Conservation (phyloP, 2,329 filamentous ascomycete genomes). For the Monosporascus sp. region DNA sequence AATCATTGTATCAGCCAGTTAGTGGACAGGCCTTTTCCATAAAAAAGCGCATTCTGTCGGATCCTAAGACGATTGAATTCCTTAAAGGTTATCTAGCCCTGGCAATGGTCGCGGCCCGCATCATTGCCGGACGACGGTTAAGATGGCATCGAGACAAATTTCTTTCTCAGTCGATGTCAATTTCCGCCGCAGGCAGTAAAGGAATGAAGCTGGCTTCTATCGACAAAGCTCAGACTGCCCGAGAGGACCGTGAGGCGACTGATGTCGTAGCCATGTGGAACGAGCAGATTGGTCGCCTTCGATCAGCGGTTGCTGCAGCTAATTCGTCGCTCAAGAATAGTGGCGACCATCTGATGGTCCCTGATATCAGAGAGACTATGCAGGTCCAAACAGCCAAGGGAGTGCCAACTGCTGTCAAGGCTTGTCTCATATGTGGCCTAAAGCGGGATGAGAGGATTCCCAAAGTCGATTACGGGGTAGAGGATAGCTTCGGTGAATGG, state of each 20-base stretch:
- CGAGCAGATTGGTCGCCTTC: slow-evolving; percentile 66
- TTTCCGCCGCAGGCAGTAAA: slow-evolving; percentile 68
- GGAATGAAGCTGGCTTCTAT: slow-evolving; percentile 89
- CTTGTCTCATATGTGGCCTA: slow-evolving; percentile 81
- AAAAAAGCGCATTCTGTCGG: slow-evolving; percentile 58
- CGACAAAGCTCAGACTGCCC: slow-evolving; percentile 73
- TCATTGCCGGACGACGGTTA: slow-evolving; percentile 77
- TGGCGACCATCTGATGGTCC: slow-evolving; percentile 45
- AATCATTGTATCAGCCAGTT: slow-evolving; percentile 60
- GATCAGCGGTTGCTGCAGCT: slow-evolving; percentile 63
- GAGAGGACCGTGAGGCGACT: slow-evolving; percentile 78
- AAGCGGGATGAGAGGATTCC: slow-evolving; percentile 78
- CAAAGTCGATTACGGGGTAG: slow-evolving; percentile 69
- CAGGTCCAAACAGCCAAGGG: slow-evolving; percentile 63
- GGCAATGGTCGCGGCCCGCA: slow-evolving; percentile 64
- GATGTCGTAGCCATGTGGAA: slow-evolving; percentile 74
- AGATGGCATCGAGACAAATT: slow-evolving; percentile 89
- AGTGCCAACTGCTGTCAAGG: slow-evolving; percentile 66
- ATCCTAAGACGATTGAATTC: slow-evolving; percentile 57
- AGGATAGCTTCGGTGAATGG: slow-evolving; percentile 95
- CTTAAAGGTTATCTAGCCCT: slow-evolving; percentile 59
- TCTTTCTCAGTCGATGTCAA: slow-evolving; percentile 81
- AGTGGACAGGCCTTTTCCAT: slow-evolving; percentile 51
- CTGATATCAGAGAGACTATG: slow-evolving; percentile 67
- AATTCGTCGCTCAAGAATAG: slow-evolving; percentile 40